A percentile compares a stretch with the other conserved stretches of the same genome.
Conservation (phyloP, 106 monocot genomes). For the Dendrobium nobile region DNA sequence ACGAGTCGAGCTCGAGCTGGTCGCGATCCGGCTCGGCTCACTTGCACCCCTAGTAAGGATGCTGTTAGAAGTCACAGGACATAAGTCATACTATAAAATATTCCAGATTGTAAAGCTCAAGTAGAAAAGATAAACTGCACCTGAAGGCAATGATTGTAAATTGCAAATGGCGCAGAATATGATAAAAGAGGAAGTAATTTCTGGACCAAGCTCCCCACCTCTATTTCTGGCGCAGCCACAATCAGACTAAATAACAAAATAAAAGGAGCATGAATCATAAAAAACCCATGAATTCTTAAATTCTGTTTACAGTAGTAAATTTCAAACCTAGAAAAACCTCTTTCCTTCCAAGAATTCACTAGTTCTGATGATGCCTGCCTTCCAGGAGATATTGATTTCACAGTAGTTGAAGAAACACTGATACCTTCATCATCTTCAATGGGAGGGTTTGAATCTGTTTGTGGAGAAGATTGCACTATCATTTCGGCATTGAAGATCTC, state of each 20-base stretch:
- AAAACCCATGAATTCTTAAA: background rate
- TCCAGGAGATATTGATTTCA: constrained; percentile 45
- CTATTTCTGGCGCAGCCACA: constrained; percentile 69
- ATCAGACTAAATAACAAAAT: constrained; percentile 61
- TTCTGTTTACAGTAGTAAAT: background rate
- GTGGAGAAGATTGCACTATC: background rate
- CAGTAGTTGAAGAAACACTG: constrained; percentile 8
- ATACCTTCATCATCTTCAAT: constrained; percentile 15
- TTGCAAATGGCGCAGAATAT: constrained; percentile 82
- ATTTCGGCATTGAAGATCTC: background rate
- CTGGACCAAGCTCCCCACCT: constrained; percentile 40
- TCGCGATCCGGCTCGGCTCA: too few species aligned
- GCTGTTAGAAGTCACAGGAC: background rate
- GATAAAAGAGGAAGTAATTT: constrained; percentile 78
- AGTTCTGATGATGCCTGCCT: constrained; percentile 39
- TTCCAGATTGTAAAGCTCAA: background rate
- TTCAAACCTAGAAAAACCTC: constrained; percentile 71
- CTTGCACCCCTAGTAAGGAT: too few species aligned
- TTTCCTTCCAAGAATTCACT: constrained; percentile 58
- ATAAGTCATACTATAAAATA: background rate
- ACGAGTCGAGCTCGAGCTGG: too few species aligned
- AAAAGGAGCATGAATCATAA: background rate
- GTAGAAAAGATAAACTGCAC: constrained; percentile 17
- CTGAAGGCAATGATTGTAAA: constrained; percentile 92
- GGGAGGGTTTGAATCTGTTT: constrained; percentile 6